Base-by-base conservation (phyloP, 1,284 basidiomycete species). In the Cryptococcus sp. region DNA sequence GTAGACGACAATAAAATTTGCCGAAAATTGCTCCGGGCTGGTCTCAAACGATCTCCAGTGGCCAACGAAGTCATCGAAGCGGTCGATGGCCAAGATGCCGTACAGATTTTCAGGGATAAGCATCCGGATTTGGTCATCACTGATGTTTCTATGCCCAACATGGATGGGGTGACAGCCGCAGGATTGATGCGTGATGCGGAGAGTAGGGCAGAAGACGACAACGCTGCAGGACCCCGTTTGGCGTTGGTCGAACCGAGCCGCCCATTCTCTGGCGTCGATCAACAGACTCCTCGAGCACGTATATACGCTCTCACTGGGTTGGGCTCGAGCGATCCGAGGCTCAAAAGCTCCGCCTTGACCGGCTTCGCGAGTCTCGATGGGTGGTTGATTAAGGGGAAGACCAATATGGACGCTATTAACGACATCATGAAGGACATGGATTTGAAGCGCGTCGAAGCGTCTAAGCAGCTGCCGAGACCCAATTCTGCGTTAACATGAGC, bases 241-340 rank as follows among this genome's bases (percentile, higher is more conserved):
- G n/a, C n/a, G n/a, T n/a, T n/a, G n/a, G n/a, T n/a, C n/a, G n/a
- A n/a, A n/a, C n/a, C n/a, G n/a, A n/a, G n/a, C n/a, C n/a, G n/a
- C n/a, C 34, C 34, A 10, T n/a, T 10, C n/a, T 10, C 34, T n/a
- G 34, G 34, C n/a, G 34, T n/a, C 34, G 34, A 36, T n/a, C 10
- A 10, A n/a, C 34, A 36, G 34, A 9, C 11, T 34, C 36, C 40
- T 4, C 40, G 53, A 11, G 52, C 37, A 32, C 48, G 41, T 19
- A 67, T 67, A 3, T 64, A 56, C 49, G 65, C 65, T 16, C 53
- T 67, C 22, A 67, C 65, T n/a, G 65, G 63, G 2, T 43, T 67
- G 28, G 65, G 65, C 0, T 60, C 60, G 7, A 63, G 61, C 2
- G 65, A 67, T 53, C 63, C 63, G 2, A 45, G 63, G 19, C 25